These are phyloP conservation scores for Linnemannia exigua DNA, from an alignment of 192 early-diverging fungal genomes.

Conservation along the genomic window DNA sequence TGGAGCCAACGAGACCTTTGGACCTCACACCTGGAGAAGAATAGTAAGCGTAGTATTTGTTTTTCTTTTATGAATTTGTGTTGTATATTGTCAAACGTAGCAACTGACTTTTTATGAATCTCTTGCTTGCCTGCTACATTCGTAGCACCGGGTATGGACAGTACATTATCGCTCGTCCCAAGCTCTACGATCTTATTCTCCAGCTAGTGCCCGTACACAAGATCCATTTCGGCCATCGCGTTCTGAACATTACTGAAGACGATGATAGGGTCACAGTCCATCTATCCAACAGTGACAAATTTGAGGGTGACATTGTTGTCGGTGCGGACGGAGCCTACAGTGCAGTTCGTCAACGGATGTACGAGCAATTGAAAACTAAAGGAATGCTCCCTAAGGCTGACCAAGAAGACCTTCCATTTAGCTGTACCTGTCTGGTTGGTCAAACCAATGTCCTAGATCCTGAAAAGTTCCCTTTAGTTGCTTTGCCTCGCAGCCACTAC, in stretches of 20 bases:
- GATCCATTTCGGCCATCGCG: slow-evolving; percentile 26
- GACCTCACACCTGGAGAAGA: background rate
- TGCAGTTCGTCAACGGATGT: slow-evolving; percentile 19
- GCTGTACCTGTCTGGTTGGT: slow-evolving; percentile 14
- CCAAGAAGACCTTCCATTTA: background rate
- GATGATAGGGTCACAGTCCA: slow-evolving; percentile 26
- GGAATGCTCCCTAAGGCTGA: background rate
- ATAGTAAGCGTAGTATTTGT: background rate
- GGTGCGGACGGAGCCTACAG: slow-evolving; percentile 50
- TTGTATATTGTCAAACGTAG: too few species aligned
- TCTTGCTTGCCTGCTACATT: background rate
- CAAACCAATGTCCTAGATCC: slow-evolving; percentile 13
- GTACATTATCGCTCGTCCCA: slow-evolving; percentile 3
- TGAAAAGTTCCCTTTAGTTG: background rate
- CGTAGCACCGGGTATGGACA: background rate
- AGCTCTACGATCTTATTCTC: slow-evolving; percentile 10
- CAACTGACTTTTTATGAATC: too few species aligned
- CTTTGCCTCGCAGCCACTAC: background rate
- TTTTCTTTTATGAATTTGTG: too few species aligned
- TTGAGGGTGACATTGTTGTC: slow-evolving; percentile 35
- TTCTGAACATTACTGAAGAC: slow-evolving; percentile 2
- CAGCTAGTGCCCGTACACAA: background rate
- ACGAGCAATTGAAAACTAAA: background rate
- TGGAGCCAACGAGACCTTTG: background rate
- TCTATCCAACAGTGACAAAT: slow-evolving; percentile 7